Evolutionary conservation across 345 rosid species (phyloP).

Genomic region (Jatropha curcas): DNA sequence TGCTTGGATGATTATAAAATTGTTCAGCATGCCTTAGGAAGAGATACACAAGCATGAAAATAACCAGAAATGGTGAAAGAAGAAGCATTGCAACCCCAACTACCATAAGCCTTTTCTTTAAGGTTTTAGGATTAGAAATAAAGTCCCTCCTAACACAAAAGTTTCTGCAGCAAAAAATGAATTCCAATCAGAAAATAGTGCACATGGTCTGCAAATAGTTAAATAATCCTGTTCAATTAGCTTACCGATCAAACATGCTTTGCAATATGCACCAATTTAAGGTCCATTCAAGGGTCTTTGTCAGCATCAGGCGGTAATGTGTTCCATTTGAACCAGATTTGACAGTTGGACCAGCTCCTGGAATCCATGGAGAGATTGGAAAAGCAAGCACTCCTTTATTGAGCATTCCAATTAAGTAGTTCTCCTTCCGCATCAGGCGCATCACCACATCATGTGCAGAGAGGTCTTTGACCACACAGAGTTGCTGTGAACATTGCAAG

Average conservation of each 20-base stretch:
- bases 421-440: constrained; percentile 99
- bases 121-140: constrained; percentile 68
- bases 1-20: constrained; percentile 93
- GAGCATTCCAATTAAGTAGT: constrained; percentile 96
- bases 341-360: constrained; percentile 90
- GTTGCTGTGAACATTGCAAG: constrained; percentile 72
- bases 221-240: constrained; percentile 14
- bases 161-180: constrained; percentile 60
- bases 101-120: constrained; percentile 81
- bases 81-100: constrained; percentile 90
- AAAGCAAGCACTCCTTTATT: constrained; percentile 95
- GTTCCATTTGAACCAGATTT: constrained; percentile 53
- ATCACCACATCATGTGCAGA: constrained; percentile 91
- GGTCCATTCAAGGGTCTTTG: constrained; percentile 98
- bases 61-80: constrained; percentile 92
- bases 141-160: constrained; percentile 87
- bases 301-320: constrained; percentile 59
- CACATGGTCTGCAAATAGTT: neutral
- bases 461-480: constrained; percentile 95
- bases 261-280: constrained; percentile 98
- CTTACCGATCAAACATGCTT: constrained; percentile 98
- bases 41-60: constrained; percentile 92
- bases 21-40: constrained; percentile 98
- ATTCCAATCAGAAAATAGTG: constrained; percentile 35
- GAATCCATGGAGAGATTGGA: constrained; percentile 80